Conservation (phyloP, 2,329 filamentous ascomycete species). For the Trichoderma sp. region DNA sequence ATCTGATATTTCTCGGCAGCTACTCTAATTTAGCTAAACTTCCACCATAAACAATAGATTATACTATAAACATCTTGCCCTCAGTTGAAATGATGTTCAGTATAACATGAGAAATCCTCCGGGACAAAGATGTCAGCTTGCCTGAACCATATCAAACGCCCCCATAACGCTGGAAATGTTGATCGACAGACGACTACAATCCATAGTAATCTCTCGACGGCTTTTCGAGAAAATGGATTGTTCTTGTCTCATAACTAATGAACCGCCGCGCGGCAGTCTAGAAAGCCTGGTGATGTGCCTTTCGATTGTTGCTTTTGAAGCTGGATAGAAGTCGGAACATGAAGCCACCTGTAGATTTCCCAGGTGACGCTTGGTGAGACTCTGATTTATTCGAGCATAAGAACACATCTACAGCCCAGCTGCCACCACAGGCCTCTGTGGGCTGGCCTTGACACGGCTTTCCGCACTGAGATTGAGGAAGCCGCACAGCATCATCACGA, state of each 20-base stretch:
- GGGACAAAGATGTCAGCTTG: background rate
- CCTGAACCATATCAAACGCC: background rate
- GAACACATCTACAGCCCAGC: conserved; percentile 29
- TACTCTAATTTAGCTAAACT: background rate
- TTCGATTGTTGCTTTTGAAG: background rate
- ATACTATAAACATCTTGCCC: background rate
- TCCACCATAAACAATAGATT: background rate
- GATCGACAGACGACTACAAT: too few species aligned
- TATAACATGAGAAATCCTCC: background rate
- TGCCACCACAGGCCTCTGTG: conserved; percentile 24
- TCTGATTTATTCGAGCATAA: conserved; percentile 1
- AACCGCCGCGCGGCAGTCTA: background rate
- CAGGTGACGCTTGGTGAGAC: background rate
- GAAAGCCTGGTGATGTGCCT: background rate
- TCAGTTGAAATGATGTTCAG: background rate
- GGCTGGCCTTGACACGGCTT: conserved; percentile 24
- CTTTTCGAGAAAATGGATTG: background rate
- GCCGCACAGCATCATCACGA: conserved; percentile 24
- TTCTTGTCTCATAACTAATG: background rate
- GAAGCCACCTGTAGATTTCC: background rate
- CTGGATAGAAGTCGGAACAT: conserved; percentile 6
- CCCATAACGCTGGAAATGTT: background rate
- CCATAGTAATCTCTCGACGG: background rate
- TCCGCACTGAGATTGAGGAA: conserved; percentile 28
- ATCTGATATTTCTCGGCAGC: background rate